Evolutionary conservation across 495 filamentous ascomycete genomes (phyloP), one percentile per base, ranked within the genome.

Genomic region (Pseudomonodictys pantanalensis): DNA sequence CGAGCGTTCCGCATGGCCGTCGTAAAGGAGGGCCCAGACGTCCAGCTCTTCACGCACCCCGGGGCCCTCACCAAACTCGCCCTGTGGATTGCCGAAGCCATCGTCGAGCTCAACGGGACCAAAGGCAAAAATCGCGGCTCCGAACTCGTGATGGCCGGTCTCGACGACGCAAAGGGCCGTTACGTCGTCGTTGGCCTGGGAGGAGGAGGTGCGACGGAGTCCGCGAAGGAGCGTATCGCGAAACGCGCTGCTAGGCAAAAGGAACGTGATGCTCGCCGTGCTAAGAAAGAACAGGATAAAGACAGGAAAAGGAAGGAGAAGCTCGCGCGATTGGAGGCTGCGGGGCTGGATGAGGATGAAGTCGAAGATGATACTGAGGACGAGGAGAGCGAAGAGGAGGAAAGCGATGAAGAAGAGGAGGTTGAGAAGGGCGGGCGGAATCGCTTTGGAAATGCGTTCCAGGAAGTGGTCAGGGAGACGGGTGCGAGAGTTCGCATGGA

Each of bases 1-100:
- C 84, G 88, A 6, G 88, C 91, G 6, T 98, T 97, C 73, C 88
- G 93, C 33, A 92, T 98, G 77, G 91, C 88, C 9, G 87, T 98
- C 25, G 92, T 98, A 64, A 95, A 95, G 68, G 93, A 97, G 68
- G 89, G 92, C 1, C 90, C 92, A 0, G 93, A 97, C 66, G 87
- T 95, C 5, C 73, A 81, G 38, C 80, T 96, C 8, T 98, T 98
- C 72, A 88, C 86, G 6, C 92, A 96, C 65, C 91, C 93, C 0
- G 88, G 89, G 3, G 95, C 95, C 9, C 75, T 98, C 52, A 92
- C 89, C 2, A 97, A 97, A 71, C 78, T 98, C 9, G 91, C 91
- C 0, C 76, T 96, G 2, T 98, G 93, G 93, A 81, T 97, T 53
- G 90, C 89, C 15, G 92, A 97, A 74, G 93, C 95, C 1, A 86